Evolutionary conservation across 164 flowering plant species (phyloP).

Genomic region (Vitis rotundifolia): DNA sequence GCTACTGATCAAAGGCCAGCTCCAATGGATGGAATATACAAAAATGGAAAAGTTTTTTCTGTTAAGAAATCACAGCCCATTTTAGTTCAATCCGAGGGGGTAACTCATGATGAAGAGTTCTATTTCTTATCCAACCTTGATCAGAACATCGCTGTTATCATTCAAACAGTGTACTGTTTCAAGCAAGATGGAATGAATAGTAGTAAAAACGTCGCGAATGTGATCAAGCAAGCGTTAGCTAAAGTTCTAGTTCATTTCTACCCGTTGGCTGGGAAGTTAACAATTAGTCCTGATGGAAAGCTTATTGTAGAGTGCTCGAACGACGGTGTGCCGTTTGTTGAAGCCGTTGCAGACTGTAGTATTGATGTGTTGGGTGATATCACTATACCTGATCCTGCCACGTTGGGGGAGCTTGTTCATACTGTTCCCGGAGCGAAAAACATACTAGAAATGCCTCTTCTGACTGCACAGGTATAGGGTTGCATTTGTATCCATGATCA

Average conservation of each 20-base stretch:
- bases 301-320: constrained; percentile 16
- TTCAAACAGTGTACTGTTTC: constrained; percentile 15
- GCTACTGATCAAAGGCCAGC: no score
- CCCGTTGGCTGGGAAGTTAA: constrained; percentile 23
- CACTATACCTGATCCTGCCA: constrained; percentile 11
- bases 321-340: constrained; percentile 22
- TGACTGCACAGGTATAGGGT: constrained; percentile 18
- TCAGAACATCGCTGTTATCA: constrained; percentile 5
- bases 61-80: no score
- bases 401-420: constrained; percentile 14
- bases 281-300: constrained; percentile 15
- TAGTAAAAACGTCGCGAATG: not conserved
- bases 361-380: constrained; percentile 21
- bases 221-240: constrained; percentile 15
- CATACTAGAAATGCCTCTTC: constrained; percentile 10
- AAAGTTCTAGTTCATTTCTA: constrained; percentile 23
- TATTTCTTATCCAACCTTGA: constrained; percentile 24
- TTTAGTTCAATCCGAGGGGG: no score
- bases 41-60: no score
- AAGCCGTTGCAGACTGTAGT: constrained; percentile 20
- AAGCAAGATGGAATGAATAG: not conserved
- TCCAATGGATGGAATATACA: no score
- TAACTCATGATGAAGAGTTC: not conserved
- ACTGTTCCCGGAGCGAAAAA: constrained; percentile 7
- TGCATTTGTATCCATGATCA: no score